Evolutionary conservation across 2,329 filamentous ascomycete genomes (phyloP).

Genomic region (Phialocephala subalpina): DNA sequence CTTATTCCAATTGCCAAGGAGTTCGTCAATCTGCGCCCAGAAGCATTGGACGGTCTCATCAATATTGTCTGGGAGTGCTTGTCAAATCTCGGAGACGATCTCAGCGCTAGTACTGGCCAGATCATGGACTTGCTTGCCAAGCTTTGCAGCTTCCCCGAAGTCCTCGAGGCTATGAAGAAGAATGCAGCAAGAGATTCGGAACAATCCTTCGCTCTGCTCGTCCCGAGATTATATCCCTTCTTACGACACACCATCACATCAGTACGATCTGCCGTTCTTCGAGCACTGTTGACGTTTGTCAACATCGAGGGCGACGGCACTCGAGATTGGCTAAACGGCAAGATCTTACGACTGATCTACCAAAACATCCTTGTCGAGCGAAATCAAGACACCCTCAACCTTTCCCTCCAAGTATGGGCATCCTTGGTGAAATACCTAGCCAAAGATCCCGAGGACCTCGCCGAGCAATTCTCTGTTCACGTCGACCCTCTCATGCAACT

Average conservation of each 20-base stretch:
- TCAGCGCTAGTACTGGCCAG: conserved; percentile 95
- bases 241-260: conserved; percentile 96
- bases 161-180: conserved; percentile 90
- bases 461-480: conserved; percentile 76
- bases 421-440: conserved; percentile 75
- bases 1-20: conserved; percentile 95
- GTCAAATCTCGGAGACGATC: conserved; percentile 93
- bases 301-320: conserved; percentile 82
- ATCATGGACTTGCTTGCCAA: conserved; percentile 99
- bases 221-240: conserved; percentile 95
- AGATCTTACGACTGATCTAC: conserved; percentile 86
- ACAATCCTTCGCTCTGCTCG: conserved; percentile 89
- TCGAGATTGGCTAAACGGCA: conserved; percentile 91
- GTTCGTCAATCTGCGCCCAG: conserved; percentile 85
- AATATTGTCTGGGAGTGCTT: conserved; percentile 98
- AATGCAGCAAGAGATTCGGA: conserved; percentile 85
- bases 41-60: conserved; percentile 81
- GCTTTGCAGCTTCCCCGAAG: conserved; percentile 91
- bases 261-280: conserved; percentile 90
- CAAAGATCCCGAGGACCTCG: conserved; percentile 69
- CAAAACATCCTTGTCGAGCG: conserved; percentile 96
- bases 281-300: conserved; percentile 92
- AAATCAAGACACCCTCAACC: conserved; percentile 81
- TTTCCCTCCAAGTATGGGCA: conserved; percentile 88
- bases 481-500: conserved; percentile 84